phyloP scores from a whole-genome alignment of 371 early-diverging fungal genomes.

The Haplosporangium sp. region DNA sequence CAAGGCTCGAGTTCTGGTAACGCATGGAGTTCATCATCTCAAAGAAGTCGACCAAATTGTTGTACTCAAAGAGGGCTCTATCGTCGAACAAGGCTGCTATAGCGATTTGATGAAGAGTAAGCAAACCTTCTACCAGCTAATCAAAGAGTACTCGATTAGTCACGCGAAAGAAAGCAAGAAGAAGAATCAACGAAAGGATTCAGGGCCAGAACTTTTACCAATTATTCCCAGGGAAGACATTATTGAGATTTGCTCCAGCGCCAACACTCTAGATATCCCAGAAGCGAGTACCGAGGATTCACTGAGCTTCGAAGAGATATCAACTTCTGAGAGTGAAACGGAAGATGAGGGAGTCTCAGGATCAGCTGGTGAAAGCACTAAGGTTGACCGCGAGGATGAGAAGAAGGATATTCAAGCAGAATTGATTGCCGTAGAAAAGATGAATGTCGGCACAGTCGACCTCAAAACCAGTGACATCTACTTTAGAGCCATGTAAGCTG shows the following conservation, averaged over 20 bases:
- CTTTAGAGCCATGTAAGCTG: constrained; percentile 28
- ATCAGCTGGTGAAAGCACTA: neutral
- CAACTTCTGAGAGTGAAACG: constrained; percentile 1
- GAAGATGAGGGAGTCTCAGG: neutral
- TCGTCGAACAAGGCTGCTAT: constrained; percentile 66
- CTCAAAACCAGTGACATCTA: constrained; percentile 13
- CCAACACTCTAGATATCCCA: neutral
- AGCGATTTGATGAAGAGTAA: constrained; percentile 56
- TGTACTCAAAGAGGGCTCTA: constrained; percentile 64
- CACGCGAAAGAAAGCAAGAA: constrained; percentile 1
- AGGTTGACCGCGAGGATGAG: neutral
- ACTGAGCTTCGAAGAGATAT: constrained; percentile 10
- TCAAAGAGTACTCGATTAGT: constrained; percentile 44
- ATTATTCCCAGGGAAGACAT: no score
- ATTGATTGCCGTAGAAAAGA: constrained; percentile 22
- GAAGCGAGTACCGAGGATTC: neutral
- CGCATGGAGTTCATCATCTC: constrained; percentile 89
- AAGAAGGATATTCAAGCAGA: constrained; percentile 30
- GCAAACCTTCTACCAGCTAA: constrained; percentile 60
- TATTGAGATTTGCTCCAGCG: neutral
- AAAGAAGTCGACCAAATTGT: constrained; percentile 66
- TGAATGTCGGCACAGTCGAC: constrained; percentile 24
- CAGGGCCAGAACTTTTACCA: no score
- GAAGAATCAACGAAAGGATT: neutral
- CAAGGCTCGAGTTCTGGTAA: constrained; percentile 91